Conservation (phyloP, 345 rosid species). For the Draba incana region DNA sequence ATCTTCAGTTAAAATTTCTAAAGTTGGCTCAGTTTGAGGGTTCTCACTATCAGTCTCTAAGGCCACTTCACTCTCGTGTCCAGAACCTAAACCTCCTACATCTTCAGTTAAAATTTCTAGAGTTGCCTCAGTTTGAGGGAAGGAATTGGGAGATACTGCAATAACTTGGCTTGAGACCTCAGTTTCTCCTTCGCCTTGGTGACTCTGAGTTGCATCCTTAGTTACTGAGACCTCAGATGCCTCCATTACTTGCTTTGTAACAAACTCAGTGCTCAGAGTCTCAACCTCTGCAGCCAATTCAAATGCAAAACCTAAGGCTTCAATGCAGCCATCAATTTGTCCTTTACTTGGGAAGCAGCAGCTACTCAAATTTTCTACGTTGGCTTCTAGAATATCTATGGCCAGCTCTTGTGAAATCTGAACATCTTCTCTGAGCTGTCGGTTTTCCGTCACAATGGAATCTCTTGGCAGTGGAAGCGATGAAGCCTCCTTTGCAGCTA, state of each 20-base stretch:
- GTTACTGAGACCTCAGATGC: background rate
- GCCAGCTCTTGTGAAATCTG: slow-evolving; percentile 30
- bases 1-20: slow-evolving; percentile 19
- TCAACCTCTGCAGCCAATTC: slow-evolving; percentile 29
- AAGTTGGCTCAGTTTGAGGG: slow-evolving; percentile 23
- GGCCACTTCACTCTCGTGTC: slow-evolving; percentile 19
- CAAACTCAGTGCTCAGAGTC: slow-evolving; percentile 23
- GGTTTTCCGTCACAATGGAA: slow-evolving; percentile 36
- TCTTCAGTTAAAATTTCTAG: slow-evolving; percentile 19
- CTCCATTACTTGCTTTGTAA: slow-evolving; percentile 21
- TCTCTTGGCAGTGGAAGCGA: slow-evolving; percentile 31
- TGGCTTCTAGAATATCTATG: slow-evolving; percentile 14
- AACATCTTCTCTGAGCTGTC: slow-evolving; percentile 36
- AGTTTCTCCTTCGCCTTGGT: slow-evolving; percentile 8
- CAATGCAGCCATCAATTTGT: slow-evolving; percentile 32
- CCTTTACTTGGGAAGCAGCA: slow-evolving; percentile 5
- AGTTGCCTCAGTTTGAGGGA: slow-evolving; percentile 17
- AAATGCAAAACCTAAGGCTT: slow-evolving; percentile 16
- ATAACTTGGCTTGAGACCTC: slow-evolving; percentile 25
- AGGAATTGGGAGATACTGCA: slow-evolving; percentile 17
- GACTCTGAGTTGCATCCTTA: background rate
- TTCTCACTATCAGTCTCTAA: slow-evolving; percentile 16
- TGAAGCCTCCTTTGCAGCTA: slow-evolving; percentile 41
- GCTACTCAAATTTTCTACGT: slow-evolving; percentile 13
- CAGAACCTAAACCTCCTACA: background rate